These are phyloP conservation scores for Rhodotorula mucilaginosa DNA, from an alignment of 1,284 basidiomycete species.

Conservation along the genomic window DNA sequence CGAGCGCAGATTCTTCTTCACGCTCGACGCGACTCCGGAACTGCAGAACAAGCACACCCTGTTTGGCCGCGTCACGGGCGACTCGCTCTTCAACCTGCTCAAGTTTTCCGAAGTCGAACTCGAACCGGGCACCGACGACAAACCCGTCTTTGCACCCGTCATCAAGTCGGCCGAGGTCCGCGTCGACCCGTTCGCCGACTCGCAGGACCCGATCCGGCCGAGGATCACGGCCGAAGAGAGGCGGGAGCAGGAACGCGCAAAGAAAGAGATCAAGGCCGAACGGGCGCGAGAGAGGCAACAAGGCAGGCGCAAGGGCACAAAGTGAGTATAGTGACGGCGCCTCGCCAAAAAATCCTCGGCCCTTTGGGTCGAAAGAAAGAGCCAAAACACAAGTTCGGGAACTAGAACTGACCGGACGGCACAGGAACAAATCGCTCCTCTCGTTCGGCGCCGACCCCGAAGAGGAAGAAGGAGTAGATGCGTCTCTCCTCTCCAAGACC, in stretches of 20 bases:
- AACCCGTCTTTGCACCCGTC: constrained; percentile 86
- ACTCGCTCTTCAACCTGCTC: constrained; percentile 51
- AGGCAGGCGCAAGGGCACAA: constrained; percentile 64
- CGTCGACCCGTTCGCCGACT: constrained; percentile 71
- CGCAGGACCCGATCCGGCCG: constrained; percentile 64
- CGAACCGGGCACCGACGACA: constrained; percentile 54
- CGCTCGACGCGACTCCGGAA: constrained; percentile 72
- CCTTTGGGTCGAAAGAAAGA: not conserved
- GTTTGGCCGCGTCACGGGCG: constrained; percentile 46
- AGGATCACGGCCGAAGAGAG: constrained; percentile 93
- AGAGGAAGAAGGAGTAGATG: constrained; percentile 51
- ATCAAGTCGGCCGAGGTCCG: constrained; percentile 56
- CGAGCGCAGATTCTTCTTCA: constrained; percentile 68
- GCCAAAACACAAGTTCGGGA: no score
- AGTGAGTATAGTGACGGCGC: constrained; percentile 56
- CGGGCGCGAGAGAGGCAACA: constrained; percentile 61
- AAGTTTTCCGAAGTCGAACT: constrained; percentile 80
- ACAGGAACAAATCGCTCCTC: constrained; percentile 77
- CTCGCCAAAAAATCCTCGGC: no score
- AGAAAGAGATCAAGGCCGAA: constrained; percentile 69
- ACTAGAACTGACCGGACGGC: not conserved
- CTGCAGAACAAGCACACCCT: constrained; percentile 58
- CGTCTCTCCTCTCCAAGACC: constrained; percentile 60
- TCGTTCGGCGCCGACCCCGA: constrained; percentile 69
- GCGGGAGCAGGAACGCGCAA: constrained; percentile 72